Conservation (phyloP, 805 yeast species). For the Metschnikowia proteae region DNA sequence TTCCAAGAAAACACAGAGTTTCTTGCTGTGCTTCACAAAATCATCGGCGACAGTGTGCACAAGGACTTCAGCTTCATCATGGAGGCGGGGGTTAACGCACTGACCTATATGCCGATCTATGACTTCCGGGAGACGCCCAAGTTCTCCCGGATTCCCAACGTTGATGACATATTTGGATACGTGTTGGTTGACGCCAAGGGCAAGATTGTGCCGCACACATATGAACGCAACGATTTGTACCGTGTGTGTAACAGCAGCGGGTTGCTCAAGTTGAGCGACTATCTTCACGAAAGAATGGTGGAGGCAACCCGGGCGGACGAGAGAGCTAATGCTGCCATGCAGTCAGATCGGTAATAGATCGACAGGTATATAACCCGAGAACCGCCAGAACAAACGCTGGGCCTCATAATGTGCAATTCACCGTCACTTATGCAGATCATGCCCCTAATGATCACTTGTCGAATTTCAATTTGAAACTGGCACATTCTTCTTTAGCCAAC, state of each 20-base stretch:
- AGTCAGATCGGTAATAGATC: background rate
- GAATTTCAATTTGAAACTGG: constrained; percentile 10
- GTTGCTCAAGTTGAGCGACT: constrained; percentile 18
- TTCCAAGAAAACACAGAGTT: constrained; percentile 28
- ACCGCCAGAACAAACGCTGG: too few relatives aligned
- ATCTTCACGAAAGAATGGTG: constrained; percentile 15
- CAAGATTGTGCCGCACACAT: constrained; percentile 50
- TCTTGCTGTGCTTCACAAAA: constrained; percentile 25
- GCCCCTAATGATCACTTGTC: background rate
- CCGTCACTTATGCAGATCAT: too few relatives aligned
- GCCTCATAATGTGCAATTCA: too few relatives aligned
- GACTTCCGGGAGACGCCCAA: constrained; percentile 65
- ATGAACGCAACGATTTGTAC: constrained; percentile 58
- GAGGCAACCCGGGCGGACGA: constrained; percentile 5
- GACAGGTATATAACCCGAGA: too few relatives aligned
- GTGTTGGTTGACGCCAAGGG: constrained; percentile 56
- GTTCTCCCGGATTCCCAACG: constrained; percentile 63
- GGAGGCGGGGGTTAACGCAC: constrained; percentile 53
- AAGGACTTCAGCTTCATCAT: constrained; percentile 50
- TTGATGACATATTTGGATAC: constrained; percentile 69
- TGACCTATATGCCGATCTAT: constrained; percentile 62
- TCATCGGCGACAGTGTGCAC: constrained; percentile 22
- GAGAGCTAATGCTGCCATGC: background rate
- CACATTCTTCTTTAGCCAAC: constrained; percentile 32
- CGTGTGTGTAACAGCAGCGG: constrained; percentile 39